Evolutionary conservation across 331 rosid species (phyloP), one percentile per base, ranked within the genome.

Genomic region (Prunus yedoensis): DNA sequence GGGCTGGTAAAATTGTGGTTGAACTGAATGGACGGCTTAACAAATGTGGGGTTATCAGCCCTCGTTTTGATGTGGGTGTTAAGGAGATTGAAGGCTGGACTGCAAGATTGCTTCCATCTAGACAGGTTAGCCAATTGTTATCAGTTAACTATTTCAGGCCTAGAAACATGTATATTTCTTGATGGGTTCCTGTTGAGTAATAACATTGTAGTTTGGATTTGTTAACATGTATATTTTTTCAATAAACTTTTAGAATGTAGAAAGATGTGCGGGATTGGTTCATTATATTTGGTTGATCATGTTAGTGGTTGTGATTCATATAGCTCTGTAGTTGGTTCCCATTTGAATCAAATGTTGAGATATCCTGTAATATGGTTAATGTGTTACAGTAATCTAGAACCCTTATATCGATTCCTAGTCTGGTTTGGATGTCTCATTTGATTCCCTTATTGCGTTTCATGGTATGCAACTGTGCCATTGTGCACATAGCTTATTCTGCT

Each of bases 1-100:
- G 86, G 74, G 35, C 86, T 66, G 86, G 86, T 21, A 82, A 82
- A 65, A 82, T 82, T 57, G 86, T 82, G 35, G 86, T 82, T 3
- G 86, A 82, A 27, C 71, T 82, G 38, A 82, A 82, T 69, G 86
- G 86, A 52, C 62, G 86, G 57, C 80, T 82, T 50, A 82, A 82
- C 69, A 82, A 82, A 51, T 82, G 86, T 74, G 86, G 86, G 38
- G 86, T 82, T 20, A 82, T 82, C 27, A 82, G 86, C 71, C 86
- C 86, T 11, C 82, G 86, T 49, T 82, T 82, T 70, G 86, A 82
- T 60, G 74, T 82, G 0, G 83, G 86, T 52, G 86, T 82, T 8
- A 82, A 82, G 60, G 82, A 74, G 80, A 68, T 82, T n/a, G 86
- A 82, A 45, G 86, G 86, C 7, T 82, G 86, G 86, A 82, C 86